phyloP scores from a whole-genome alignment of 2,329 filamentous ascomycete species.

The Diaporthe australafricana region DNA sequence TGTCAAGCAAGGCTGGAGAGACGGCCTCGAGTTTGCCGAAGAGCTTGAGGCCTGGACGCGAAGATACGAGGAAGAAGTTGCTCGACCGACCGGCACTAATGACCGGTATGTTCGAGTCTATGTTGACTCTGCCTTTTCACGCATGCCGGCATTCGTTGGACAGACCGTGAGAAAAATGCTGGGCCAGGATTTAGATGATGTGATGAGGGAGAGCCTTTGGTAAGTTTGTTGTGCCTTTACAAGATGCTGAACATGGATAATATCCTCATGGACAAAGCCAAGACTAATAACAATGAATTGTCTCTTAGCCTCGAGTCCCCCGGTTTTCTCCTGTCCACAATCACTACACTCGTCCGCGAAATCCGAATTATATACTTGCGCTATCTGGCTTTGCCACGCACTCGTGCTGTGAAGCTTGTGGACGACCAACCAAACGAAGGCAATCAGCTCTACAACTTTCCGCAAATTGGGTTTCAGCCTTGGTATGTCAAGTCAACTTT shows the following conservation, averaged over 20 bases:
- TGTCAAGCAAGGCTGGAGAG: background rate
- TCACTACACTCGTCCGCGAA: background rate
- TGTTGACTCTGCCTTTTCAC: background rate
- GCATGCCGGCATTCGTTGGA: background rate
- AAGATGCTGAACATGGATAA: background rate
- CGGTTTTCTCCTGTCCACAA: background rate
- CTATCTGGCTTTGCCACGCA: background rate
- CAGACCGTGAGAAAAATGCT: background rate
- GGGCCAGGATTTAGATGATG: background rate
- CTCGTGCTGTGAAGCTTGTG: background rate
- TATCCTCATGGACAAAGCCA: no score
- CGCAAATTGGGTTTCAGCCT: background rate
- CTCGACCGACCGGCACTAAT: background rate
- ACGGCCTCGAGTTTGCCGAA: slow-evolving; percentile 1
- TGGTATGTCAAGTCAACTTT: slow-evolving; percentile 1
- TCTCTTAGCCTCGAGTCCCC: background rate
- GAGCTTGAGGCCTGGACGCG: slow-evolving; percentile 8
- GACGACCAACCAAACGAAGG: background rate
- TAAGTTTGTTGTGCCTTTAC: background rate
- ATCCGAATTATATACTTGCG: background rate
- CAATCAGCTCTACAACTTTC: background rate
- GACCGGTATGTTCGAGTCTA: background rate
- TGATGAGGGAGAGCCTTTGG: slow-evolving; percentile 17
- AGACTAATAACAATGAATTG: no score
- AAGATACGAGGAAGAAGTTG: background rate